phyloP scores from a whole-genome alignment of 2,329 filamentous ascomycete genomes.

The Knufia fluminis region DNA sequence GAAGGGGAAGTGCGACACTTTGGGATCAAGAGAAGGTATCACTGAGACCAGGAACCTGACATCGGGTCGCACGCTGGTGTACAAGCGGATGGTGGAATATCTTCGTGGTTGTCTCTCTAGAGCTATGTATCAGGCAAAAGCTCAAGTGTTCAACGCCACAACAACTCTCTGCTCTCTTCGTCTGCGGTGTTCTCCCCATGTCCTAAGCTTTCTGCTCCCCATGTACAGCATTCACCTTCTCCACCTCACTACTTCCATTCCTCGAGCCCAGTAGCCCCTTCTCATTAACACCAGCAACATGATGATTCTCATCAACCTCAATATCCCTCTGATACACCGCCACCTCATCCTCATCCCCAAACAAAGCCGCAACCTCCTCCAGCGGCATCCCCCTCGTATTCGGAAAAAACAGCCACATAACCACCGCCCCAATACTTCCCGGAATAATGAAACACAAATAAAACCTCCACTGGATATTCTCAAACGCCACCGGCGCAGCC shows the following conservation, averaged over 20 bases:
- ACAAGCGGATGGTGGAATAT: no score
- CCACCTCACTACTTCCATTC: not conserved
- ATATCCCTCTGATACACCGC: constrained; percentile 10
- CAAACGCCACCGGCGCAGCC: constrained; percentile 22
- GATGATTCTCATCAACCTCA: constrained; percentile 8
- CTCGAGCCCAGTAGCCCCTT: not conserved
- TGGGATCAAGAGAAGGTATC: no score
- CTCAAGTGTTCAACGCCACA: no score
- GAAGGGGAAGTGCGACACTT: no score
- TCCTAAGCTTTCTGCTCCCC: not conserved
- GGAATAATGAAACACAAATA: constrained; percentile 33
- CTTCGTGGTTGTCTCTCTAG: no score
- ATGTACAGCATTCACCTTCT: constrained; percentile 2
- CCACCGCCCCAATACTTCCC: constrained; percentile 13
- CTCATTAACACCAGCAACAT: not conserved
- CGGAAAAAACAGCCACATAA: constrained; percentile 25
- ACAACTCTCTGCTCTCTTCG: no score
- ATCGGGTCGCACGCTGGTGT: no score
- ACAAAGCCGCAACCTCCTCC: constrained; percentile 26
- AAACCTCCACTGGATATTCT: constrained; percentile 29
- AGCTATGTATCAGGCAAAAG: no score
- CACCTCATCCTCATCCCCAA: constrained; percentile 17
- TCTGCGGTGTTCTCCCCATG: no score
- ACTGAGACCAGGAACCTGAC: no score
- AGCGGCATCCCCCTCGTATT: constrained; percentile 26